Evolutionary conservation across 192 early-diverging fungal genomes (phyloP).

Genomic region (Funneliformis geosporum): DNA sequence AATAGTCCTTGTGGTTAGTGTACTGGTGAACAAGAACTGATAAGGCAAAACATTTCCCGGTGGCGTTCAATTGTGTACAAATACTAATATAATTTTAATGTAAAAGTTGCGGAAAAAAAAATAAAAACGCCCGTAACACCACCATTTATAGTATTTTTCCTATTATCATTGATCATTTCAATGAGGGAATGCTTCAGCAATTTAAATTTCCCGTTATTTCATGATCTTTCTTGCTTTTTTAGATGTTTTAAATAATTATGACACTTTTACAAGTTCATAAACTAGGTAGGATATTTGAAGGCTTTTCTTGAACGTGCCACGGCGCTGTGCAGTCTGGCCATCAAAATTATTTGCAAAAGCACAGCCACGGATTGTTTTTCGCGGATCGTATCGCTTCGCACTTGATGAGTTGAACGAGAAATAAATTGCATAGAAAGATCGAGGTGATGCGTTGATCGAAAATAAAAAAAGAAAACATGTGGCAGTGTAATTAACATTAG

Average conservation of each 20-base stretch:
- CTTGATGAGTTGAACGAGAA: background rate
- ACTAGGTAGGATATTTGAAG: background rate
- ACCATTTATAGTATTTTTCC: background rate
- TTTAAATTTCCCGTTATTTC: background rate
- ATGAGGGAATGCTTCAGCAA: background rate
- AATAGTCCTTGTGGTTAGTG: background rate
- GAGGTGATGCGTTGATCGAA: too few species aligned
- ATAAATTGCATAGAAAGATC: too few species aligned
- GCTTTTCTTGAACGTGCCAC: background rate
- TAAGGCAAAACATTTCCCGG: background rate
- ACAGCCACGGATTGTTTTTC: background rate
- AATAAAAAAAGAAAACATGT: too few species aligned
- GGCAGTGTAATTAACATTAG: too few species aligned
- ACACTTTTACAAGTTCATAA: background rate
- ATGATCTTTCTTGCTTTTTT: background rate
- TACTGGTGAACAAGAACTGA: background rate
- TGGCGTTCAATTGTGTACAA: background rate
- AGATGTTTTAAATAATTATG: background rate
- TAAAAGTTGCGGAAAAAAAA: background rate
- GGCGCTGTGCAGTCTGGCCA: background rate
- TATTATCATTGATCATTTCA: background rate
- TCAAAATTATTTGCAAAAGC: background rate
- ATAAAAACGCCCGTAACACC: background rate
- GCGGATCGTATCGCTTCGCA: background rate
- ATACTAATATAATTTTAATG: background rate